Percentiles rank a stretch among this genome's conserved stretches.
Evolutionary conservation across 2,329 filamentous ascomycete genomes (phyloP).

Genomic region (Chaetomium strumarium): DNA sequence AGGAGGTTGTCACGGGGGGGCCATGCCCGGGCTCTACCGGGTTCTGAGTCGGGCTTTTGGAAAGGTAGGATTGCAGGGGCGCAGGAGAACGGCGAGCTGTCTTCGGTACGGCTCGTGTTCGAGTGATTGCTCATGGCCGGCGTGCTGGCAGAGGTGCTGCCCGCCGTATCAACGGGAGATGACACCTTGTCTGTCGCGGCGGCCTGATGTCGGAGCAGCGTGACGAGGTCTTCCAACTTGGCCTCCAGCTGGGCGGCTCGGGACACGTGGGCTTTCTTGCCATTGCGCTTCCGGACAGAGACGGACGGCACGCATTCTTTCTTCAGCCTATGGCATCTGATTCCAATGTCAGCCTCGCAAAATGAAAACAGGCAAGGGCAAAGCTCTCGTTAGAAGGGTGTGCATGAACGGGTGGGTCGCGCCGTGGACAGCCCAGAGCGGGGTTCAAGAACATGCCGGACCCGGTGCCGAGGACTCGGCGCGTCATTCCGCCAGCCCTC

Average conservation of each 20-base stretch:
- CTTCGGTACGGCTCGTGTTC: slow-evolving; percentile 11
- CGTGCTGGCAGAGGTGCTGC: slow-evolving; percentile 5
- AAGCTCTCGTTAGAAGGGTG: background rate
- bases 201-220: slow-evolving; percentile 33
- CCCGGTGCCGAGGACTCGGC: background rate
- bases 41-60: slow-evolving; percentile 1
- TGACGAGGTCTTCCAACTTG: slow-evolving; percentile 44
- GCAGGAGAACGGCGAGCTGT: slow-evolving; percentile 4
- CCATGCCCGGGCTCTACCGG: background rate
- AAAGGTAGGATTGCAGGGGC: background rate
- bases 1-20: background rate
- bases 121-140: slow-evolving; percentile 12
- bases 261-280: slow-evolving; percentile 27
- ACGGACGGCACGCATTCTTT: slow-evolving; percentile 43
- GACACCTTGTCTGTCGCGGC: slow-evolving; percentile 20
- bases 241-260: slow-evolving; percentile 44
- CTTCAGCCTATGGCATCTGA: slow-evolving; percentile 36
- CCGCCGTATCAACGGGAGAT: slow-evolving; percentile 10
- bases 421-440: background rate
- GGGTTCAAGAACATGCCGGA: slow-evolving; percentile 3
- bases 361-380: background rate
- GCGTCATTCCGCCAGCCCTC: slow-evolving; percentile 2
- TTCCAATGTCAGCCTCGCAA: background rate
- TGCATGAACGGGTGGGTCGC: background rate
- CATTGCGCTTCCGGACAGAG: slow-evolving; percentile 34